A percentile compares a stretch with the other conserved stretches of the same genome.
Evolutionary conservation across 1,284 basidiomycete species (phyloP).

Genomic region (Sanghuangporus sanghuang): DNA sequence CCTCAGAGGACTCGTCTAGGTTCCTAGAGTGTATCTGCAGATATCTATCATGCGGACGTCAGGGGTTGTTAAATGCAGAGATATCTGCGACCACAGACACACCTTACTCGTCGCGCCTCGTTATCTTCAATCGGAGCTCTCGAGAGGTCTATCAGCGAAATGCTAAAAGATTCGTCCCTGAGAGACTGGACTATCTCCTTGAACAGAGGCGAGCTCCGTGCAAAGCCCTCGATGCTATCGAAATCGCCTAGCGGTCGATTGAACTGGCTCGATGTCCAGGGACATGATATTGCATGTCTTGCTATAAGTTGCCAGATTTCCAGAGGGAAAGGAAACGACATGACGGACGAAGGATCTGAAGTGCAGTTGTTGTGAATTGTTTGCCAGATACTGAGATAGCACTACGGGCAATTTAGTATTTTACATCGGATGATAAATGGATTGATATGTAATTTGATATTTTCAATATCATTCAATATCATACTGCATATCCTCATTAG

Average conservation of each 20-base stretch:
- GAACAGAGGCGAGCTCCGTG: background rate
- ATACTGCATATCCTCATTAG: no score
- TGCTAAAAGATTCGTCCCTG: background rate
- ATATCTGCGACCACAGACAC: background rate
- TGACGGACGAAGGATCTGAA: background rate
- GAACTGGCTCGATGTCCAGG: background rate
- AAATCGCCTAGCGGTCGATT: background rate
- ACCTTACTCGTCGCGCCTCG: background rate
- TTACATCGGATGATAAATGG: no score
- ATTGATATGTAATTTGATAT: no score
- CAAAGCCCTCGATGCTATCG: constrained; percentile 1
- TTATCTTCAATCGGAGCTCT: background rate
- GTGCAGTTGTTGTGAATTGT: background rate
- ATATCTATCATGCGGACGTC: background rate
- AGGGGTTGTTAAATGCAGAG: background rate
- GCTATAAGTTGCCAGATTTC: constrained; percentile 8
- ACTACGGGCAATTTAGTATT: no score
- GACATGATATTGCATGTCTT: background rate
- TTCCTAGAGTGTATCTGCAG: background rate
- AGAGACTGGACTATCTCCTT: background rate
- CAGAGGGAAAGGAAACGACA: background rate
- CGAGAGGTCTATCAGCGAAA: background rate
- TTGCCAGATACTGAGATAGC: no score
- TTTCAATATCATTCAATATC: no score
- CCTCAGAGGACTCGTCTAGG: background rate